These are phyloP conservation scores for Trypethelium eluteriae DNA, from an alignment of 495 filamentous ascomycete genomes.

Conservation along the genomic window DNA sequence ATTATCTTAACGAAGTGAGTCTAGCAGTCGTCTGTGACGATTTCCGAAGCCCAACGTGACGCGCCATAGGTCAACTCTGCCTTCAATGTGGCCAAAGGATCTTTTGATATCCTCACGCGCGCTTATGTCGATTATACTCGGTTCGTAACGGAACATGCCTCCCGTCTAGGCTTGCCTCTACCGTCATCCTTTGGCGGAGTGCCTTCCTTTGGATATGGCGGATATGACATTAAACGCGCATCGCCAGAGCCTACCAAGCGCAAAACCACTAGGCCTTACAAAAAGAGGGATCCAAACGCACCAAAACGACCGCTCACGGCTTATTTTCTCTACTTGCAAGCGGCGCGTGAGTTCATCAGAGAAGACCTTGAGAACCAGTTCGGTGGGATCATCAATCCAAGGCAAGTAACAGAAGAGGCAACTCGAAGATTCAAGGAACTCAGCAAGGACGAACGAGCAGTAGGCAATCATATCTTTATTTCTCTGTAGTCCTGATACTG, in stretches of 20 bases:
- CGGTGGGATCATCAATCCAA: constrained; percentile 48
- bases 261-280: constrained; percentile 57
- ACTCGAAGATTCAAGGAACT: constrained; percentile 75
- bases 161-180: constrained; percentile 36
- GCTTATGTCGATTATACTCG: constrained; percentile 27
- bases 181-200: too few relatives aligned
- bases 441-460: constrained; percentile 62
- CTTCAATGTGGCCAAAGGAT: neutral
- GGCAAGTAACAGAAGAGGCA: constrained; percentile 74
- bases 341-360: constrained; percentile 67
- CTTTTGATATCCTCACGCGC: neutral
- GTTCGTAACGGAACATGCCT: neutral
- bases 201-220: too few relatives aligned
- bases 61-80: neutral
- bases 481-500: constrained; percentile 13
- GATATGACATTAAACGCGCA: too few relatives aligned
- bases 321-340: constrained; percentile 88
- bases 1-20: neutral
- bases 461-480: constrained; percentile 36
- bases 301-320: constrained; percentile 90
- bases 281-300: constrained; percentile 81
- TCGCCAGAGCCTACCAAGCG: constrained; percentile 31
- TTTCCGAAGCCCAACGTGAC: neutral
- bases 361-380: constrained; percentile 58
- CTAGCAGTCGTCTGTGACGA: too few relatives aligned